Conservation (phyloP, 1,139 yeast species). For the Pneumocystis canis region DNA sequence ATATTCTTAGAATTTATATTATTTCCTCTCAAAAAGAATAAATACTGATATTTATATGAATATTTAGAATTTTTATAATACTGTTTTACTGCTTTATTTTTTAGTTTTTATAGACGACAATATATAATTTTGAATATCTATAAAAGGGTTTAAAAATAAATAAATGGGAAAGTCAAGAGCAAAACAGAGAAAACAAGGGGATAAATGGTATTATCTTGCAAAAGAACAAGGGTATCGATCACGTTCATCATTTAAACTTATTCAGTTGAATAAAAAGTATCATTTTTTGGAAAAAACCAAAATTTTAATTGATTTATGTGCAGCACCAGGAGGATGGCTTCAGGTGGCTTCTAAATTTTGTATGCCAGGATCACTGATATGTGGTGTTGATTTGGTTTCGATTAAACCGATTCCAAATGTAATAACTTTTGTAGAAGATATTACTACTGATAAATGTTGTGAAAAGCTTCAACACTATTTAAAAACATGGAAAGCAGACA, state of each 20-base stretch:
- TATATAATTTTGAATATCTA: no score
- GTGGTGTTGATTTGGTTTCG: slow-evolving; percentile 96
- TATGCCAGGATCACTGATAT: slow-evolving; percentile 81
- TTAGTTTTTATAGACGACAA: no score
- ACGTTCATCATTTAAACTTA: slow-evolving; percentile 90
- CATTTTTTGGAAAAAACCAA: slow-evolving; percentile 91
- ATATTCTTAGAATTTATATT: no score
- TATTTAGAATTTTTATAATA: no score
- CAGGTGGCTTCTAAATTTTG: slow-evolving; percentile 92
- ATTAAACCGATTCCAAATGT: slow-evolving; percentile 88
- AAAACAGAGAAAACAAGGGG: background rate
- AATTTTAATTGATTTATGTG: slow-evolving; percentile 94
- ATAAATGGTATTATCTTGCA: background rate
- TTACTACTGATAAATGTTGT: slow-evolving; percentile 95
- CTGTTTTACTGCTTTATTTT: no score
- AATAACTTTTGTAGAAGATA: slow-evolving; percentile 89
- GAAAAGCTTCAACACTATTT: slow-evolving; percentile 85
- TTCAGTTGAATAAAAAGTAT: slow-evolving; percentile 90
- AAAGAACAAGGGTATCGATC: slow-evolving; percentile 71
- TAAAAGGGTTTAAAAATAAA: no score
- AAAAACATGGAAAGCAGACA: slow-evolving; percentile 98
- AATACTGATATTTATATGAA: no score
- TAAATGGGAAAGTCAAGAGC: background rate
- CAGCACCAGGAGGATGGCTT: slow-evolving; percentile 87
- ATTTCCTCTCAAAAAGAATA: no score